Conservation (phyloP, 495 filamentous ascomycete species). For the Peziza echinospora region DNA sequence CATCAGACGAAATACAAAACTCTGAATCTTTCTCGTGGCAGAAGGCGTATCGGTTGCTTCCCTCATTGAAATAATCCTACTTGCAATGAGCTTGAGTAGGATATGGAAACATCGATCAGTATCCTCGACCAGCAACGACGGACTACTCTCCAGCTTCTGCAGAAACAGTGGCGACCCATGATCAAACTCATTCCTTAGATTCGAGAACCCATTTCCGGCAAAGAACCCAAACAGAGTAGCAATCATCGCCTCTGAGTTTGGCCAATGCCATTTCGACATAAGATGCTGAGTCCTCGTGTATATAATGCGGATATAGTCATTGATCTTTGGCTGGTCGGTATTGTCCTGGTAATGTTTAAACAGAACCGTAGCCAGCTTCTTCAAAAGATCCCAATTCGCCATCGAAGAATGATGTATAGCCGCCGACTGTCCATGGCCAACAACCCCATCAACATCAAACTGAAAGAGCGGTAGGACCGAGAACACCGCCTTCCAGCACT, state of each 20-base stretch:
- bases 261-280: conserved; percentile 70
- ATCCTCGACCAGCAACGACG: conserved; percentile 35
- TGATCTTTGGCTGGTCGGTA: conserved; percentile 40
- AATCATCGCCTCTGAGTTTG: conserved; percentile 53
- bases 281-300: conserved; percentile 60
- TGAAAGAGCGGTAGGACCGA: conserved; percentile 54
- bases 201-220: conserved; percentile 45
- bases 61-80: conserved; percentile 41
- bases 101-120: conserved; percentile 82
- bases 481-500: conserved; percentile 51
- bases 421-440: conserved; percentile 35
- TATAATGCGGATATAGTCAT: conserved; percentile 54
- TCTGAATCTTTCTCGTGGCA: conserved; percentile 44
- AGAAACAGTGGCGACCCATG: conserved; percentile 60
- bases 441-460: conserved; percentile 45
- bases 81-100: conserved; percentile 65
- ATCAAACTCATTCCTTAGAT: conserved; percentile 56
- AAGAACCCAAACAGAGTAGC: conserved; percentile 81
- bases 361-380: conserved; percentile 39
- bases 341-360: conserved; percentile 43
- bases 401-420: conserved; percentile 11
- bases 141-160: conserved; percentile 41
- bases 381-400: conserved; percentile 57
- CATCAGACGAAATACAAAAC: conserved; percentile 55
- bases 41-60: no score